Evolutionary conservation across 140 eudicot genomes (phyloP), one percentile per base, ranked within the genome.

Genomic region (Anethum foeniculum): DNA sequence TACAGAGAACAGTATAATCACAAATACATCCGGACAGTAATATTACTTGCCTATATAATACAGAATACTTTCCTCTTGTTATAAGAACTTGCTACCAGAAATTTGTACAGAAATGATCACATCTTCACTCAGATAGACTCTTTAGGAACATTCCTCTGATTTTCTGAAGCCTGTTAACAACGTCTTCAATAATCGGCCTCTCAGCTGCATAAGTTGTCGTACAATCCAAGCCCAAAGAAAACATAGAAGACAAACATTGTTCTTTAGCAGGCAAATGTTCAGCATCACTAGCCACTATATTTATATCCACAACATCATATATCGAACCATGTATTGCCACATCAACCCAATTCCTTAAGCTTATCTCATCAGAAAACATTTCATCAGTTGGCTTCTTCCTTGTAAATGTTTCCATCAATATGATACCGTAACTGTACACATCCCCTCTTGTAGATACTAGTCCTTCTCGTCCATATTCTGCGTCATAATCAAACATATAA

Each of bases 351-450:
- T 3, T 51, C 49, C 80, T 77, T 28, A 77, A 16, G 65, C 47
- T 51, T 34, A 77, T 47, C 34, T 75, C 58, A 4, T 36, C 25
- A 18, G 48, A 71, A 36, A 71, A 71, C 46, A 36, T 15, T 34
- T 73, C 77, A n/a, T 43, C 77, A 73, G 77, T 73, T 21, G 77
- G 77, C 51, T 73, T 73, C 56, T 39, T 73, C n/a, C 77, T 73
- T n/a, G 77, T 73, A 11, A 73, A 73, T 73, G 48, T 41, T 73
- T 73, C 77, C 77, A 73, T 39, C 77, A 73, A n/a, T 11, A 73
- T 16, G 6, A 76, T 5, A 14, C 79, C 79, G 48, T 46, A 76
- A 30, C 65, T 48, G 43, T 76, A 76, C 13, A 76, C 43, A 18
- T 76, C 79, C 39, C 64, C 79, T 47, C 32, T 49, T 47, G 62